These are phyloP conservation scores for Hanseniaspora meyeri DNA, from an alignment of 805 yeast genomes.

Conservation along the genomic window DNA sequence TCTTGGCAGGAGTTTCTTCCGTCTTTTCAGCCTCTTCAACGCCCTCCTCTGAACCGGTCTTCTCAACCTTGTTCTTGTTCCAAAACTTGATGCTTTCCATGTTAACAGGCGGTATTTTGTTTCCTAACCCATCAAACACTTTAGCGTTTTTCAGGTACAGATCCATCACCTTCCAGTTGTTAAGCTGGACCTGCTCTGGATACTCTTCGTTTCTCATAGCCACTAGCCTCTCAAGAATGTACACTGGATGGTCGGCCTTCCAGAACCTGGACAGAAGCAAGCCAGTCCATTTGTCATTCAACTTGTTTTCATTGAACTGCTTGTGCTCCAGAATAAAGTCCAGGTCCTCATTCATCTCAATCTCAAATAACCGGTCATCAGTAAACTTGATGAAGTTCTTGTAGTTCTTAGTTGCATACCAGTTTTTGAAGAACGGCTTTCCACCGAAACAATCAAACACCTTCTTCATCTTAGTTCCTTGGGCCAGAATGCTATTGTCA, in stretches of 20 bases:
- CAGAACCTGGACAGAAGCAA: neutral
- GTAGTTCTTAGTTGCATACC: constrained; percentile 42
- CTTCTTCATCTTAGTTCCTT: constrained; percentile 1
- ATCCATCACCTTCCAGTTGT: neutral
- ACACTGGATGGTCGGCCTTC: constrained; percentile 10
- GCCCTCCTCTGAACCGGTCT: neutral
- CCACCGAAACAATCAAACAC: constrained; percentile 9
- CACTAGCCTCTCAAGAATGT: neutral
- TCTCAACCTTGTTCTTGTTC: neutral
- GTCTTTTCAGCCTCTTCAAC: neutral
- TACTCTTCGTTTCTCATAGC: neutral
- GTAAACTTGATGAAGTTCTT: constrained; percentile 34
- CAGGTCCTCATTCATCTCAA: constrained; percentile 9
- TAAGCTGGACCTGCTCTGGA: neutral
- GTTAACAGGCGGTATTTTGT: neutral
- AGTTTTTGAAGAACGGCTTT: constrained; percentile 23
- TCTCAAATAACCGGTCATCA: constrained; percentile 28
- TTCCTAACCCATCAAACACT: neutral
- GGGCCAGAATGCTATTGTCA: neutral
- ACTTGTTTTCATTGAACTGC: neutral
- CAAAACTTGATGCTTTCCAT: constrained; percentile 1
- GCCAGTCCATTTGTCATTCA: neutral
- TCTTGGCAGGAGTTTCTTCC: neutral
- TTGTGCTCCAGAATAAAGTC: constrained; percentile 4
- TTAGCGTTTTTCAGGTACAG: neutral